Conservation (phyloP, 116 monocot genomes). For the Iris pallida region DNA sequence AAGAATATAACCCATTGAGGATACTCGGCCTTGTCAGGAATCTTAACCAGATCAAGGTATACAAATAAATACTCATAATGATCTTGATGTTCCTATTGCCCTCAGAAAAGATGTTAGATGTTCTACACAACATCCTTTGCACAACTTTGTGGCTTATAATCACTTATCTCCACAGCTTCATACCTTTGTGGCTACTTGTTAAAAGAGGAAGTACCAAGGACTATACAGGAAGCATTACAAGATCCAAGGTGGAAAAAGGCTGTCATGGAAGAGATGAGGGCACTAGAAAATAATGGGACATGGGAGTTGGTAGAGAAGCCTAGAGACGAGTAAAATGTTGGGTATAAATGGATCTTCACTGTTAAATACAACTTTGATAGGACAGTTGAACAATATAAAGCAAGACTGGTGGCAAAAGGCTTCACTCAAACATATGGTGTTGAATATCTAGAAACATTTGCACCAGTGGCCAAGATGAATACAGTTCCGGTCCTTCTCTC, state of each 20-base stretch:
- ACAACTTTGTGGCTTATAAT: not conserved
- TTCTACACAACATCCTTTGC: not conserved
- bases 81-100: not conserved
- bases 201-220: not conserved
- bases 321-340: not conserved
- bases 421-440: conserved; percentile 7
- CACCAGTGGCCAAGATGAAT: not conserved
- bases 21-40: not conserved
- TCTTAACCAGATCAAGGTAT: not conserved
- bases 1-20: not conserved
- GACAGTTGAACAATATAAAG: not conserved
- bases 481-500: not conserved
- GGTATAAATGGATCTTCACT: not conserved
- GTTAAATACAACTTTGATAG: not conserved
- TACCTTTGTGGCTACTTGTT: not conserved
- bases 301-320: not conserved
- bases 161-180: not conserved
- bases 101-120: not conserved
- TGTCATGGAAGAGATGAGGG: not conserved
- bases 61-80: not conserved
- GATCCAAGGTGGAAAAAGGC: not conserved
- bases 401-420: not conserved
- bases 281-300: too few relatives aligned
- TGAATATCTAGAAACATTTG: not conserved
- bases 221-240: not conserved